Base-by-base conservation (phyloP, 139 green algal species). In the Nannochloris sp. region DNA sequence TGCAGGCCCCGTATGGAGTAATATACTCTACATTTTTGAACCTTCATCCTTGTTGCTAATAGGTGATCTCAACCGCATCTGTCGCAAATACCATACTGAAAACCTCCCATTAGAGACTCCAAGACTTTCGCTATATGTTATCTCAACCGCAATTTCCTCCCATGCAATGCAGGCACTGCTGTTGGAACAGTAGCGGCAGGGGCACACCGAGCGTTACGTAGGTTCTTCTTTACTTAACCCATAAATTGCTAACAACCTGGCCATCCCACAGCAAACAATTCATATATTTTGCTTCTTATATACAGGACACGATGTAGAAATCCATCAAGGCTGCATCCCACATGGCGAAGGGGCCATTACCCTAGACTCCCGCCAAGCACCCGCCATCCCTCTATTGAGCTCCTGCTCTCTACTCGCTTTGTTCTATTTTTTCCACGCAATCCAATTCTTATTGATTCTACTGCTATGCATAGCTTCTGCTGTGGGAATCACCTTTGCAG, bases 401-500 rank as follows among this genome's bases (percentile, higher is more conserved):
- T 64, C 56, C 19, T 64, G 56, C 32, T 23, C n/a, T 30, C 25
- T 64, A 25, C 56, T 64, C 12, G 23, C 23, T 6, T 38, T 64
- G 6, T 64, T 64, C 32, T 64, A 38, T 25, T 9, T 64, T 12
- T 64, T 64, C 25, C 19, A 55, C 6, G 30, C 30, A 4, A 48
- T 64, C 9, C 56, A 64, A 7, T 54, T 38, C 23, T 13, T 64
- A 5, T 31, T 64, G 56, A 19, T 51, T 19, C 42, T 51, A 19
- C 42, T 51, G 42, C 42, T 51, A 19, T 51, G 42, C 42, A 19
- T 51, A 19, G 42, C 42, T 19, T 19, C 19, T 19, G 19, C 19
- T 19, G 42, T 51, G 42, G 42, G 19, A 19, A 51, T 51, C 12
- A 25, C 29, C 46, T 64, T 64, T 64, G 19, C 56, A 30, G 25